Evolutionary conservation across 1,284 basidiomycete genomes (phyloP), one percentile per base, ranked within the genome.

Genomic region (Trichosporon faecale): DNA sequence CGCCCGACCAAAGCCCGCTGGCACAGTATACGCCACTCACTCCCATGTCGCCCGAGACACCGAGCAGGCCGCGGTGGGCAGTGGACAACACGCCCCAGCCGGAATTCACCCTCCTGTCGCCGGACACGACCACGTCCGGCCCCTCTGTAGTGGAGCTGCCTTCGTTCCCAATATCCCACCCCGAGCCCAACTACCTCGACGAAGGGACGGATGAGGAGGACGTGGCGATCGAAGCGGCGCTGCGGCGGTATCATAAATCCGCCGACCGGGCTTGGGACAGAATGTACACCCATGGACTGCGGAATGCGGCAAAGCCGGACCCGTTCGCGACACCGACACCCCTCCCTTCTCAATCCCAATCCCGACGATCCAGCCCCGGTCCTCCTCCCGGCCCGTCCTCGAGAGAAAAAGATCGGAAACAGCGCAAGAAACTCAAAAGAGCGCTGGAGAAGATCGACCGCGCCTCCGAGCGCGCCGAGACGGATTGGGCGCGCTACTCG

Each of bases 181-280:
- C 11, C 55, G 55, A 60, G 11, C 18, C 29, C 14, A n/a, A 6
- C 16, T 31, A 61, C 8, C 27, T 61, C 27, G 57, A 61, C 29
- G 57, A 61, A 18, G 57, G 57, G 27, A 61, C 57, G 18, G 57
- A 61, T 29, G 57, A 61, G 57, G 57, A 61, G 27, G 57, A 61
- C 29, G 18, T 33, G 18, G 57, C 57, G 29, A 61, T 61, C 27
- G 57, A 61, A 6, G 57, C 57, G 14, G 57, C 57, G 27, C 57
- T 61, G 57, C 29, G 57, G 16, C 57, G 57, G 5, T 61, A 31
- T 9, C 57, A 61, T 18, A 16, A n/a, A 2, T 61, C 57, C 1
- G 57, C 57, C 18, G 57, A 61, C 57, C 29, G 29, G 16, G 57
- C 57, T 1, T 31, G 29, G 27, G 57, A 29, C 16, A 31, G 29